These are phyloP conservation scores for Raffaelea arxii DNA, from an alignment of 2,329 filamentous ascomycete genomes.

Conservation along the genomic window DNA sequence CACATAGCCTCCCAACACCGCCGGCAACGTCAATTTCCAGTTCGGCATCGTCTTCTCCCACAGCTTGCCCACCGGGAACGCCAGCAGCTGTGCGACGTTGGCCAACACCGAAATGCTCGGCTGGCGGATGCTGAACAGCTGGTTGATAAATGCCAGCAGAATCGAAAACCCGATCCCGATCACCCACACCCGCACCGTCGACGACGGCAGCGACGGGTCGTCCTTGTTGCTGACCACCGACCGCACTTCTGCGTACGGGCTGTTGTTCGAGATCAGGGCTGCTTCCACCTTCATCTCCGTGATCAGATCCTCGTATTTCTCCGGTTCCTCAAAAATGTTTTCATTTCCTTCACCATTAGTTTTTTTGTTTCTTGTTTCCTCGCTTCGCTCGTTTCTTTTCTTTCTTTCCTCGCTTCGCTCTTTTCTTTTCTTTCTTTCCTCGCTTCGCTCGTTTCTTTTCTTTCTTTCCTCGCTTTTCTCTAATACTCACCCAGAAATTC, in stretches of 20 bases:
- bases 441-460: too few species aligned
- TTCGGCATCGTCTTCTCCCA: constrained; percentile 42
- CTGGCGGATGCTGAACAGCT: constrained; percentile 48
- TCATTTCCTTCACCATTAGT: constrained; percentile 29
- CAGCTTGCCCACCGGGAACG: constrained; percentile 43
- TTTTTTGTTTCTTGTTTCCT: too few species aligned
- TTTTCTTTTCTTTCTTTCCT: too few species aligned
- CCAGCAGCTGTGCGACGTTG: constrained; percentile 46
- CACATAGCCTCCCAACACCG: constrained; percentile 24
- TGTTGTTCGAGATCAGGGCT: constrained; percentile 36
- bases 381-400: too few species aligned
- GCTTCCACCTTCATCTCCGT: constrained; percentile 39
- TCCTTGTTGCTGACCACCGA: constrained; percentile 48
- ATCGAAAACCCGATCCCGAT: constrained; percentile 43
- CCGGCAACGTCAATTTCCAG: constrained; percentile 33
- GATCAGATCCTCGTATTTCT: constrained; percentile 35
- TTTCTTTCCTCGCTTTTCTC: too few species aligned
- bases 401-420: too few species aligned
- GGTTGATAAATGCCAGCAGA: constrained; percentile 41
- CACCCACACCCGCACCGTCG: constrained; percentile 44
- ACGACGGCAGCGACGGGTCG: constrained; percentile 35
- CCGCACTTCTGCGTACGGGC: constrained; percentile 46
- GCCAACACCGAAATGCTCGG: constrained; percentile 45
- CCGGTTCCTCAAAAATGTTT: constrained; percentile 31
- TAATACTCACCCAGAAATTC: constrained; percentile 23